Base-by-base conservation (phyloP, 2,329 filamentous ascomycete species). In the Ascochyta pisi region DNA sequence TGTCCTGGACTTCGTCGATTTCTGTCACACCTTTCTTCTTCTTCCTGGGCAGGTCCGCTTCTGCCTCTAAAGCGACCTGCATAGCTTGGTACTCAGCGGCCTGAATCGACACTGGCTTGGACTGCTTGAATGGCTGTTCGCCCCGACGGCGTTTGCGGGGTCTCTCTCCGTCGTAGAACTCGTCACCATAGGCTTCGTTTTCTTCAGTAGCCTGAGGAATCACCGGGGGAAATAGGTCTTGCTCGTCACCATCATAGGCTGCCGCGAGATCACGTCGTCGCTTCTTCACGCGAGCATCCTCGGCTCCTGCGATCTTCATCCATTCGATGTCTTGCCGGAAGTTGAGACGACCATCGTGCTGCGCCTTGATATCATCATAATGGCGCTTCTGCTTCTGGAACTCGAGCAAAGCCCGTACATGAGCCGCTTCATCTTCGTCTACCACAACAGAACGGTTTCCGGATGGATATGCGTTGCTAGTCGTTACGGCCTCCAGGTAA, bases 261-360 rank as follows among this genome's bases (percentile, higher is more conserved):
- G 44, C 54, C 5, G 50, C 54, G 23, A 62, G 24, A 44, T 65
- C 61, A 4, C 68, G 63, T 8, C 54, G 37, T 31, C 57, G 60
- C 39, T 67, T 70, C 35, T 47, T 58, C 24, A 35, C 35, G 13
- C 63, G 40, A 13, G 65, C 63, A 8, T 58, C 39, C 50, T 76
- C 69, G 0, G 41, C 61, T 4, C 37, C 45, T 38, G 49, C 23
- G 12, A 74, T 62, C 46, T 54, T 66, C 58, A 70, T 59, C 69
- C 67, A 75, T 19, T 67, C 66, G 24, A 75, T 39, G 3, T 75
- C 66, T 26, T 72, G 54, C 7, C 38, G 35, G 46, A 75, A 71
- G 1, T 41, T 39, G 0, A 73, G 58, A 2, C 27, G 42, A 8
- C 70, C 67, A 13, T 49, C 50, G 9, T 57, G 15, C 33, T 50